These are phyloP conservation scores for Acanthamoeba castellanii DNA, from an alignment of 208 protist species.

Conservation along the genomic window DNA sequence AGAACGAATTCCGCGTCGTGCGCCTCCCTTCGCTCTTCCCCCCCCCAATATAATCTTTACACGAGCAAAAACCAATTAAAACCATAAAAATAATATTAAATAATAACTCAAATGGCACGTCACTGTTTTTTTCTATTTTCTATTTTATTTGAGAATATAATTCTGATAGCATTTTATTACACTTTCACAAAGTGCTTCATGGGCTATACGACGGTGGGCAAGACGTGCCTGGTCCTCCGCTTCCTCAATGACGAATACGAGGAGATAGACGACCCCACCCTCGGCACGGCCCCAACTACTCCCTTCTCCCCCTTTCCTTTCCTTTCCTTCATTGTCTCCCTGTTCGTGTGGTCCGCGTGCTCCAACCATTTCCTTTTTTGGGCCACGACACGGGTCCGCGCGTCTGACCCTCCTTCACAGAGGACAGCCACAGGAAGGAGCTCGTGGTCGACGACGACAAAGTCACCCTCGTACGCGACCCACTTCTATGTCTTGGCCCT, in stretches of 20 bases:
- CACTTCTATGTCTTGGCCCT: neutral
- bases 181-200: conserved; percentile 5
- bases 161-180: neutral
- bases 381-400: neutral
- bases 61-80: too few relatives aligned
- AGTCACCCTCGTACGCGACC: neutral
- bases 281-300: neutral
- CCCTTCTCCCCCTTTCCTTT: neutral
- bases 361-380: neutral
- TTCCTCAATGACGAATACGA: conserved; percentile 69
- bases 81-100: too few relatives aligned
- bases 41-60: neutral
- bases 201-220: conserved; percentile 60
- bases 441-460: conserved; percentile 10
- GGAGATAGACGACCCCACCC: conserved; percentile 67
- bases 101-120: too few relatives aligned
- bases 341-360: neutral
- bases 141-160: neutral
- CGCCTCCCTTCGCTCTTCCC: neutral
- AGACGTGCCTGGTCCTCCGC: conserved; percentile 58
- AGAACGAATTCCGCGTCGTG: conserved; percentile 15
- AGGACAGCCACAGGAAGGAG: conserved; percentile 60
- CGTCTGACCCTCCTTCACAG: neutral
- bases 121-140: neutral
- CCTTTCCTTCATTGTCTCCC: neutral